phyloP scores from a whole-genome alignment of 257 asterid species.

The Gardenia jasminoides region DNA sequence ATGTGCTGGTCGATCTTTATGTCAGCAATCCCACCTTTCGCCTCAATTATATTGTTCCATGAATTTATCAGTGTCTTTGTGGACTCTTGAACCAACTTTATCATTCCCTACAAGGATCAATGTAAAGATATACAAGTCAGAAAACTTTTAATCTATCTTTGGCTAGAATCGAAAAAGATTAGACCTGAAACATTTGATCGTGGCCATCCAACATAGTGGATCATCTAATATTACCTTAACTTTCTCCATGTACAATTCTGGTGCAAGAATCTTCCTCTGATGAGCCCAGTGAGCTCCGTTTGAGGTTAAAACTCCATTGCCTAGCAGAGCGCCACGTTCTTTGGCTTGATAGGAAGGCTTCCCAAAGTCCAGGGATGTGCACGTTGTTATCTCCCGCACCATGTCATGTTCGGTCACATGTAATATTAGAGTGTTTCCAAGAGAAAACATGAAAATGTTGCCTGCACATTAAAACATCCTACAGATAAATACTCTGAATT shows the following conservation, averaged over 20 bases:
- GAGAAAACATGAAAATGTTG: conserved; percentile 32
- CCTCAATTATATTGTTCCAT: conserved; percentile 10
- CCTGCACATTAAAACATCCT: conserved; percentile 19
- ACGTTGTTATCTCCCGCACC: conserved; percentile 42
- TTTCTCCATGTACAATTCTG: conserved; percentile 45
- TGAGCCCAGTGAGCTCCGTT: conserved; percentile 38
- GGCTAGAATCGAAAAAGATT: neutral
- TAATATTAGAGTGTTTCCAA: conserved; percentile 31
- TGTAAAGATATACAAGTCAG: neutral
- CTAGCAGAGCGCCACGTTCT: conserved; percentile 39
- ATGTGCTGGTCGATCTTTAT: conserved; percentile 20
- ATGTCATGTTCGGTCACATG: conserved; percentile 36
- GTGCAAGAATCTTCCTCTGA: conserved; percentile 49
- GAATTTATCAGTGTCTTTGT: neutral
- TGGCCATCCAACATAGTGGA: neutral
- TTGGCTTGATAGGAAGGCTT: conserved; percentile 41
- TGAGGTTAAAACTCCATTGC: conserved; percentile 42
- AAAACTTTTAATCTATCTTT: neutral
- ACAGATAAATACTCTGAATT: neutral
- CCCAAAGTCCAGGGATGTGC: conserved; percentile 46
- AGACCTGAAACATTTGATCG: neutral
- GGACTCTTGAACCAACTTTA: conserved; percentile 12
- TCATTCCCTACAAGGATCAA: conserved; percentile 9
- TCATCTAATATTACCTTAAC: conserved; percentile 30
- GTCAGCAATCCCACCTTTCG: conserved; percentile 22